Conservation (phyloP, 139 green algal species). For the Micractinium sp. region DNA sequence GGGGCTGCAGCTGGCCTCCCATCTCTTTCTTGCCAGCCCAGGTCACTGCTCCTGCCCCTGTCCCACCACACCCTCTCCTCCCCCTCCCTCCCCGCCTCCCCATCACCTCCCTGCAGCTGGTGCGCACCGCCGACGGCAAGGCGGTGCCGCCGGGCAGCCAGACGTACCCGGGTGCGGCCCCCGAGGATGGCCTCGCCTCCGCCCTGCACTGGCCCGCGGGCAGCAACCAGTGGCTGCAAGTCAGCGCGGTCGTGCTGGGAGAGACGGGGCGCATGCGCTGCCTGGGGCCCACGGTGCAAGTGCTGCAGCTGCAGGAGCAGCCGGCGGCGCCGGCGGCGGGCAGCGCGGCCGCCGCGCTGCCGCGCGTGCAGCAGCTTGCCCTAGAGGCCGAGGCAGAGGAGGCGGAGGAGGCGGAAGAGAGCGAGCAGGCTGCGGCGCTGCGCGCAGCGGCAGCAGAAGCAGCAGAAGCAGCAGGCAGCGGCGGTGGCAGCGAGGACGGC, state of each 20-base stretch:
- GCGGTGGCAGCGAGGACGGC: neutral
- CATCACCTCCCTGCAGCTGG: neutral
- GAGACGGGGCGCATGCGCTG: constrained; percentile 33
- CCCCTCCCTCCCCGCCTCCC: neutral
- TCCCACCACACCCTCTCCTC: neutral
- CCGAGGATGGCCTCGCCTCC: neutral
- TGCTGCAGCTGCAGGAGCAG: constrained; percentile 28
- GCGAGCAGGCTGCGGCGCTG: constrained; percentile 4
- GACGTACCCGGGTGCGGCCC: neutral
- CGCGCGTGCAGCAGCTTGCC: neutral
- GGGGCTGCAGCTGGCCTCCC: no score
- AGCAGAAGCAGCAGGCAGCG: neutral
- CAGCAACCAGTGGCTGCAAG: constrained; percentile 39
- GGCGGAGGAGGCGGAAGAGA: constrained; percentile 15
- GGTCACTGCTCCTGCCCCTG: neutral
- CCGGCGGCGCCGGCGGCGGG: neutral
- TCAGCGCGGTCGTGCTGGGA: constrained; percentile 37
- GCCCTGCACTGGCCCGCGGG: constrained; percentile 31
- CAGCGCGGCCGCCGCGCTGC: neutral
- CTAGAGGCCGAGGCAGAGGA: neutral
- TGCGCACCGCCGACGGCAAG: neutral
- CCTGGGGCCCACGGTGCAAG: constrained; percentile 34
- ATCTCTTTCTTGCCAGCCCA: no score
- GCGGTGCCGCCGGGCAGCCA: neutral
- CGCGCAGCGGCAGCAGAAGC: neutral